Conservation (phyloP, 192 early-diverging fungal genomes). For the Backusella parvicylindrica region DNA sequence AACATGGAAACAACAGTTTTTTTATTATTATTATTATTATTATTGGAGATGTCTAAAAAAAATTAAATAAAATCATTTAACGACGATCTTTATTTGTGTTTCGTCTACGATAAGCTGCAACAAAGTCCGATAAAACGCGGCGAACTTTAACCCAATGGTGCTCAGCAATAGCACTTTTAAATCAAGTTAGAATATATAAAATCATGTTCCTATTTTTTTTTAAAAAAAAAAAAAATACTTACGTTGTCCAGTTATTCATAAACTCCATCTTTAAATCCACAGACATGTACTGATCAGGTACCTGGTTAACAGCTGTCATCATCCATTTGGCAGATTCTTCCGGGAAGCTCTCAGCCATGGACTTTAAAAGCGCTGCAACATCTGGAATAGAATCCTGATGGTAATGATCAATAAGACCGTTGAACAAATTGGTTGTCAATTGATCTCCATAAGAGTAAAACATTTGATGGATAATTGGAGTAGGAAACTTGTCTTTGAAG, state of each 20-base stretch:
- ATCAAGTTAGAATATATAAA: constrained; percentile 1
- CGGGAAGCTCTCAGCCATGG: constrained; percentile 43
- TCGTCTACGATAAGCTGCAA: constrained; percentile 52
- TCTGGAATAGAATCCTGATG: constrained; percentile 53
- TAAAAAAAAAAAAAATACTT: constrained; percentile 29
- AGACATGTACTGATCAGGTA: constrained; percentile 44
- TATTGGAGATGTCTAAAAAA: not conserved
- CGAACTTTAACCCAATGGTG: constrained; percentile 49
- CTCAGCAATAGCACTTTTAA: constrained; percentile 45
- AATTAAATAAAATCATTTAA: not conserved
- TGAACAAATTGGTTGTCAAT: constrained; percentile 44
- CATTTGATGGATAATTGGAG: constrained; percentile 9
- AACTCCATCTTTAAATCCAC: constrained; percentile 48
- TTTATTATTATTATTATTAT: not conserved
- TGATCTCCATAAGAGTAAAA: constrained; percentile 36
- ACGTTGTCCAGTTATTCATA: constrained; percentile 50
- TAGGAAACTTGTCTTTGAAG: constrained; percentile 12
- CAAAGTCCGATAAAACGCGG: constrained; percentile 56
- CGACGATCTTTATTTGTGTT: constrained; percentile 24
- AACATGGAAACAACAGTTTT: too few relatives aligned
- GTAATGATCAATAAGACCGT: constrained; percentile 55
- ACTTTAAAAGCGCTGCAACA: constrained; percentile 48
- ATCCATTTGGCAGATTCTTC: constrained; percentile 49
- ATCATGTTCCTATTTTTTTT: not conserved
- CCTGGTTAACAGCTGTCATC: constrained; percentile 35